phyloP scores from a whole-genome alignment of 2,329 filamentous ascomycete species.

The Zymoseptoria brevis region DNA sequence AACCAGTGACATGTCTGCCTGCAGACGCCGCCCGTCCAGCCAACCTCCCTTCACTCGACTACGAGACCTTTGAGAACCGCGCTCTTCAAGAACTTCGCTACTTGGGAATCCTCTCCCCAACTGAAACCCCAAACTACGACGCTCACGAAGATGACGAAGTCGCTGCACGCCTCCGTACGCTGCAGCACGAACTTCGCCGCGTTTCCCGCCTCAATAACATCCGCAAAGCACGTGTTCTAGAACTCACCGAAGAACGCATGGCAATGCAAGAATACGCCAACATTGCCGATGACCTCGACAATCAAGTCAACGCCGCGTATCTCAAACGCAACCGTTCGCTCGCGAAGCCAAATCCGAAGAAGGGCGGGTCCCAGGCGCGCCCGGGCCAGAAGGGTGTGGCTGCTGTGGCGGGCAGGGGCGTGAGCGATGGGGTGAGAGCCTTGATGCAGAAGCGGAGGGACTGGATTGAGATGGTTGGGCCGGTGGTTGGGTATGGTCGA shows the following conservation, averaged over 20 bases:
- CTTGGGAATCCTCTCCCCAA: slow-evolving; percentile 66
- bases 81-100: slow-evolving; percentile 85
- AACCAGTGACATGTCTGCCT: slow-evolving; percentile 65
- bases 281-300: slow-evolving; percentile 92
- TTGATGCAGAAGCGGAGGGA: slow-evolving; percentile 84
- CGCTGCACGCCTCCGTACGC: slow-evolving; percentile 73
- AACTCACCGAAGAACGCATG: slow-evolving; percentile 85
- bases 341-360: slow-evolving; percentile 80
- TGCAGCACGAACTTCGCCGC: slow-evolving; percentile 75
- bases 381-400: slow-evolving; percentile 62
- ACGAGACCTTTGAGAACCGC: slow-evolving; percentile 79
- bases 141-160: slow-evolving; percentile 91
- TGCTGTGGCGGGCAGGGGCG: slow-evolving; percentile 59
- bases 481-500: slow-evolving; percentile 79
- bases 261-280: slow-evolving; percentile 95
- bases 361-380: slow-evolving; percentile 48
- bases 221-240: slow-evolving; percentile 75
- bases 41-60: slow-evolving; percentile 57
- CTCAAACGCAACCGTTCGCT: slow-evolving; percentile 82
- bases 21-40: slow-evolving; percentile 30
- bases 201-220: slow-evolving; percentile 84
- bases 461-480: slow-evolving; percentile 86
- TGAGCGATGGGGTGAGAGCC: slow-evolving; percentile 83
- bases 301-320: slow-evolving; percentile 89
- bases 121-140: slow-evolving; percentile 69